phyloP scores from a whole-genome alignment of 1,284 basidiomycete species.

The Heterobasidion occidentale region DNA sequence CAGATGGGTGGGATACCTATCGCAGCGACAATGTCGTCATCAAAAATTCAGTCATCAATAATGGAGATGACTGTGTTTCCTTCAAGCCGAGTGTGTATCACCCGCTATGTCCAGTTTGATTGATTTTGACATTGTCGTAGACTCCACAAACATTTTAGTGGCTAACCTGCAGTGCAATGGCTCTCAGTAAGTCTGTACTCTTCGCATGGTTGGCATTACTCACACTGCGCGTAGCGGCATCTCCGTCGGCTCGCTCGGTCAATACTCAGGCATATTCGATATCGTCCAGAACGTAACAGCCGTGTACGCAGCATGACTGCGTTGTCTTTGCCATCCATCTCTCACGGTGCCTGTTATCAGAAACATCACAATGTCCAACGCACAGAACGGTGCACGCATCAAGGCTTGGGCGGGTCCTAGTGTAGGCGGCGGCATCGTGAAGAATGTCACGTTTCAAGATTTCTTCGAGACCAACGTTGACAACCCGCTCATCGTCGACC shows the following conservation, averaged over 20 bases:
- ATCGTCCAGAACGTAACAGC: constrained; percentile 39
- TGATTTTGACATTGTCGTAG: constrained; percentile 11
- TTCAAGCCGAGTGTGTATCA: constrained; percentile 35
- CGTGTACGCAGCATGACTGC: constrained; percentile 16
- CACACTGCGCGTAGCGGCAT: constrained; percentile 23
- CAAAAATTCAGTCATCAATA: constrained; percentile 22
- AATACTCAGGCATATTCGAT: constrained; percentile 40
- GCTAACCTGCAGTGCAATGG: constrained; percentile 36
- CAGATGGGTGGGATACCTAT: constrained; percentile 62
- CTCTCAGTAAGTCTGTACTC: constrained; percentile 24
- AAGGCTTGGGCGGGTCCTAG: constrained; percentile 33
- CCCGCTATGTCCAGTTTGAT: background rate
- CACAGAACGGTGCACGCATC: constrained; percentile 43
- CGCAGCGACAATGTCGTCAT: constrained; percentile 27
- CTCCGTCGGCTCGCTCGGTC: constrained; percentile 38
- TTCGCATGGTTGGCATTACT: background rate
- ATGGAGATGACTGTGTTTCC: constrained; percentile 30
- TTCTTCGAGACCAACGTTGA: constrained; percentile 33
- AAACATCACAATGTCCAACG: constrained; percentile 40
- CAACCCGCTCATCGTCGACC: constrained; percentile 34
- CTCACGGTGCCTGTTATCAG: constrained; percentile 9
- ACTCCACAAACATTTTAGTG: constrained; percentile 33
- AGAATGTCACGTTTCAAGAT: constrained; percentile 32
- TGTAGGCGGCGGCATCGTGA: constrained; percentile 26
- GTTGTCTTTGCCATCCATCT: background rate